Evolutionary conservation across 306 rosid genomes (phyloP).

Genomic region (Cyamopsis tetragonoloba): DNA sequence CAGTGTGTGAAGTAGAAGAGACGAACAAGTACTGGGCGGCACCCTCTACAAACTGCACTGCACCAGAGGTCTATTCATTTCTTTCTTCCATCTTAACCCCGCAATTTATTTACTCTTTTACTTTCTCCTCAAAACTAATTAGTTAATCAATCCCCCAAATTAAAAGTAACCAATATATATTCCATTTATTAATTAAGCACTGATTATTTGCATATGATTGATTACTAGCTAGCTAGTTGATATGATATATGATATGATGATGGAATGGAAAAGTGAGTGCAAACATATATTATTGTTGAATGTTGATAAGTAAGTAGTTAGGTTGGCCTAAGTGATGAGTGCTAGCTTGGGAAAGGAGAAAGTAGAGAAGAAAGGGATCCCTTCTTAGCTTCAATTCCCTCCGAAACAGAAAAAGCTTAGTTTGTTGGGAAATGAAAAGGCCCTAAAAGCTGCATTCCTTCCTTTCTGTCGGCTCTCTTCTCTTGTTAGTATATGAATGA

Average conservation of each 20-base stretch:
- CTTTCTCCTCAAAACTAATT: too few relatives aligned
- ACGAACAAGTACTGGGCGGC: conserved; percentile 76
- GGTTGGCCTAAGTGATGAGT: too few relatives aligned
- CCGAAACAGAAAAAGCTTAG: conserved; percentile 60
- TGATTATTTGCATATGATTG: conserved; percentile 47
- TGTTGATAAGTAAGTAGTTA: not conserved
- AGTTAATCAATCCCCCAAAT: too few relatives aligned
- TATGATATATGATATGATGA: too few relatives aligned
- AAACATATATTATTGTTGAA: too few relatives aligned
- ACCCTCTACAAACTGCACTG: conserved; percentile 58
- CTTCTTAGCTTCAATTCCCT: too few relatives aligned
- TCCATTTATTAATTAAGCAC: conserved; percentile 36
- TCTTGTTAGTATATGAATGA: too few relatives aligned
- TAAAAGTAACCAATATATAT: too few relatives aligned
- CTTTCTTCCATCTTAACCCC: too few relatives aligned
- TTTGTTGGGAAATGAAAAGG: conserved; percentile 90
- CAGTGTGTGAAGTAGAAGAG: conserved; percentile 66
- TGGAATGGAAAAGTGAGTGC: too few relatives aligned
- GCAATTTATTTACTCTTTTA: not conserved
- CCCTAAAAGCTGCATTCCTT: conserved; percentile 81
- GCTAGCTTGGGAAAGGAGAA: conserved; percentile 34
- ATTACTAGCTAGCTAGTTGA: conserved; percentile 27
- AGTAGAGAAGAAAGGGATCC: too few relatives aligned
- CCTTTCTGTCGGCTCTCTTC: conserved; percentile 93
- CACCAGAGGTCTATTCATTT: conserved; percentile 73